phyloP scores from a whole-genome alignment of 176 grass and related monocot genomes.

The Elymus sibiricus region DNA sequence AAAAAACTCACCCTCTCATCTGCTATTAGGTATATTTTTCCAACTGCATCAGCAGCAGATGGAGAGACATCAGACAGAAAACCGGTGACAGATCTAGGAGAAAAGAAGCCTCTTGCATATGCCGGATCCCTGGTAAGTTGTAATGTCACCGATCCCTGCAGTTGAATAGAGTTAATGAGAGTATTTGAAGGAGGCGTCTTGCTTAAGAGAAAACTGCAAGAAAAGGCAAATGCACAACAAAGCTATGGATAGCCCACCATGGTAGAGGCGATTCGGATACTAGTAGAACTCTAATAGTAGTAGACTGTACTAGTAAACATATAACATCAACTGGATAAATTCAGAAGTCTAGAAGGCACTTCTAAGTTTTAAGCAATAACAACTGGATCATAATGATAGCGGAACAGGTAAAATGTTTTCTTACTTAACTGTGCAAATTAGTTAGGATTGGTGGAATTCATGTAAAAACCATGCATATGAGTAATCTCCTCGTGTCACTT shows the following conservation, averaged over 20 bases:
- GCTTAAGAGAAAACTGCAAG: conserved; percentile 17
- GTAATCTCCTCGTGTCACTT: conserved; percentile 1
- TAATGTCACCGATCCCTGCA: conserved; percentile 81
- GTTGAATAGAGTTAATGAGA: conserved; percentile 26
- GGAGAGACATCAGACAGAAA: conserved; percentile 93
- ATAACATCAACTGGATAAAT: conserved; percentile 13
- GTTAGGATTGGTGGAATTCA: conserved; percentile 1
- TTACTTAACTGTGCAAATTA: background rate
- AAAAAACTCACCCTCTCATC: conserved; percentile 70
- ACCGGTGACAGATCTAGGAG: conserved; percentile 83
- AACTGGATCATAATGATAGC: background rate
- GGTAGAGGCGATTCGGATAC: background rate
- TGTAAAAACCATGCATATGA: conserved; percentile 8
- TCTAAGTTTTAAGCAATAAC: background rate
- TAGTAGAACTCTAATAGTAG: background rate
- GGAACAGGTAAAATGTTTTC: background rate
- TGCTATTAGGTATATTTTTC: conserved; percentile 85
- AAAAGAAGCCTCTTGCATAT: conserved; percentile 89
- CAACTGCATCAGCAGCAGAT: conserved; percentile 96
- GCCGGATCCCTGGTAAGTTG: conserved; percentile 73
- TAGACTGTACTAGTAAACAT: background rate
- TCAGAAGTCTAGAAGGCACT: conserved; percentile 4
- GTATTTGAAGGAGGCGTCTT: background rate
- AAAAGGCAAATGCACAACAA: conserved; percentile 30
- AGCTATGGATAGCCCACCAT: conserved; percentile 1